phyloP scores from a whole-genome alignment of 2,329 filamentous ascomycete species.

The Xylariales sp. region DNA sequence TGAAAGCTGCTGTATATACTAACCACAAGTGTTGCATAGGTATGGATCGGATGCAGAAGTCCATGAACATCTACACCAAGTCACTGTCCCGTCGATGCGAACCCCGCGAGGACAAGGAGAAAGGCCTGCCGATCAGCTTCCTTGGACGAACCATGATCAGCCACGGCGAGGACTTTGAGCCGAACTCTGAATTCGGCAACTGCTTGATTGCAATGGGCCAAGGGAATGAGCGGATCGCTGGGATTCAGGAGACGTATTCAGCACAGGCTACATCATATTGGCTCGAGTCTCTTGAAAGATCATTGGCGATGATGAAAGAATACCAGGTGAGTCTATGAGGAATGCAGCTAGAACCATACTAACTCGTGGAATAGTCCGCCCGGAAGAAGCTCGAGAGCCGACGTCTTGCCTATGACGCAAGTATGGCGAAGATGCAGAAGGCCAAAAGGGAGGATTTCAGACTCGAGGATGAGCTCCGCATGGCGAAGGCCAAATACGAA shows the following conservation, averaged over 20 bases:
- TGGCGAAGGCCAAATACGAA: conserved; percentile 92
- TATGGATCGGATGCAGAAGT: conserved; percentile 83
- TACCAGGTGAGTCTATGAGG: conserved; percentile 65
- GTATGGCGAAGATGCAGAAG: conserved; percentile 85
- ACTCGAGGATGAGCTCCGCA: conserved; percentile 85
- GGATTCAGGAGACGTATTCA: conserved; percentile 80
- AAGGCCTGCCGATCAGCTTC: conserved; percentile 72
- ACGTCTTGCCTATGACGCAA: conserved; percentile 85
- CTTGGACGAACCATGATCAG: conserved; percentile 80
- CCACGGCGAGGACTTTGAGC: conserved; percentile 90
- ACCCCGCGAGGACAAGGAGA: conserved; percentile 77
- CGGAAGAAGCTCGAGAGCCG: conserved; percentile 93
- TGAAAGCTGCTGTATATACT: too few species aligned
- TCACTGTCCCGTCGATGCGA: conserved; percentile 81
- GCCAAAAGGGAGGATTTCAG: conserved; percentile 90
- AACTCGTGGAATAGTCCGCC: conserved; percentile 53
- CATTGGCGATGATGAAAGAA: conserved; percentile 92
- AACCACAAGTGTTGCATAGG: conserved; percentile 45
- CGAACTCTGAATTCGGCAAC: conserved; percentile 85
- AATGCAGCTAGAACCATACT: conserved; percentile 4
- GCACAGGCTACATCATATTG: conserved; percentile 74
- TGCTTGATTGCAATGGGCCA: conserved; percentile 75
- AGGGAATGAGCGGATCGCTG: conserved; percentile 81
- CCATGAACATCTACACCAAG: conserved; percentile 82
- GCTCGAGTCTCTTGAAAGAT: conserved; percentile 88